Conservation (phyloP, 2,329 filamentous ascomycete genomes). For the Celoporthe dispersa region DNA sequence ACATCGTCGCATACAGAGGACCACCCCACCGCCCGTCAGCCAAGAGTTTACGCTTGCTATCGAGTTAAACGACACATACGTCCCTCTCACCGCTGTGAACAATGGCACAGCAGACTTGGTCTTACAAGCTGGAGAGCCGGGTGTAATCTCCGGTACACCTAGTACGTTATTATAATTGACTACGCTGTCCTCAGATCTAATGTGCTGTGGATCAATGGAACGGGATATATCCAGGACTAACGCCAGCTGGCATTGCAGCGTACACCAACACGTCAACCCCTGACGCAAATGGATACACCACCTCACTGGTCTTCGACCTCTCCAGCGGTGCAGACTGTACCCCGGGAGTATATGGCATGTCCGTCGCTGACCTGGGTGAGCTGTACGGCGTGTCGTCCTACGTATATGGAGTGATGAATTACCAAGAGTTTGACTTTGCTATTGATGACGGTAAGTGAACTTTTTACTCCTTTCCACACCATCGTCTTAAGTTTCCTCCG, state of each 20-base stretch:
- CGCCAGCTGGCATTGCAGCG: constrained; percentile 5
- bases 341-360: constrained; percentile 16
- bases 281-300: not conserved
- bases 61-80: constrained; percentile 9
- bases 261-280: constrained; percentile 20
- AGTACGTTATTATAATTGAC: constrained; percentile 1
- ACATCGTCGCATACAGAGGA: not conserved
- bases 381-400: not conserved
- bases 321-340: not conserved
- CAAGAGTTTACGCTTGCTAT: constrained; percentile 23
- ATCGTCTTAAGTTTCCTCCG: not conserved
- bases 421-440: constrained; percentile 21
- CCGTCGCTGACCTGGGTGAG: constrained; percentile 10
- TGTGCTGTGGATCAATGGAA: not conserved
- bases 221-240: not conserved
- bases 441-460: constrained; percentile 7
- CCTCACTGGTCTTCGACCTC: constrained; percentile 22
- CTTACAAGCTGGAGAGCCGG: not conserved
- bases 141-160: not conserved
- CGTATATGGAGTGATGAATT: not conserved
- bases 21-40: not conserved
- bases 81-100: constrained; percentile 14
- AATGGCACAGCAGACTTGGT: constrained; percentile 9
- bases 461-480: too few relatives aligned
- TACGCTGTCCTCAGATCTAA: not conserved